Evolutionary conservation across 345 rosid species (phyloP).

Genomic region (Punica granatum): DNA sequence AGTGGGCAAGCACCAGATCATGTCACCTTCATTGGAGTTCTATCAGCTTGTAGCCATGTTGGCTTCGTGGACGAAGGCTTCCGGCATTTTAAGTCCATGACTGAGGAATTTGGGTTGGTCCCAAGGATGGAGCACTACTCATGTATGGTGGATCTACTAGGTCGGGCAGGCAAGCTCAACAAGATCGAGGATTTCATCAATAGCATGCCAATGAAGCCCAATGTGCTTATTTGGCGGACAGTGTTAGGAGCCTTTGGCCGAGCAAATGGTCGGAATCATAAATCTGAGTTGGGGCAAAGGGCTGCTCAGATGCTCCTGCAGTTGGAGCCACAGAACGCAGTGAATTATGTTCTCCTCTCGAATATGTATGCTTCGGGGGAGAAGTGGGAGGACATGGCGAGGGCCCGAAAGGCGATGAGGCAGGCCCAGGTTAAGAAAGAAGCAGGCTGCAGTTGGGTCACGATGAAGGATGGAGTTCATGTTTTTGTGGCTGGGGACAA

Average conservation of each 20-base stretch:
- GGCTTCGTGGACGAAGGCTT: slow-evolving; percentile 80
- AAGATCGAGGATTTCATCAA: slow-evolving; percentile 61
- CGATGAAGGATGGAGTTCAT: slow-evolving; percentile 88
- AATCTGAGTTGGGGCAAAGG: slow-evolving; percentile 55
- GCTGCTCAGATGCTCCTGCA: slow-evolving; percentile 72
- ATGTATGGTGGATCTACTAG: slow-evolving; percentile 87
- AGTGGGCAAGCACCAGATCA: slow-evolving; percentile 66
- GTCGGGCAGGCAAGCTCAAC: slow-evolving; percentile 75
- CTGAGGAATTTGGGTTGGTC: slow-evolving; percentile 35
- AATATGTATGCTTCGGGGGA: slow-evolving; percentile 87
- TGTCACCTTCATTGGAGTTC: slow-evolving; percentile 86
- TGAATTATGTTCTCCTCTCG: slow-evolving; percentile 77
- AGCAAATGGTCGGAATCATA: slow-evolving; percentile 48
- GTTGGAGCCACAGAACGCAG: slow-evolving; percentile 81
- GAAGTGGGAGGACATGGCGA: slow-evolving; percentile 72
- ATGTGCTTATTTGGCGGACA: slow-evolving; percentile 84
- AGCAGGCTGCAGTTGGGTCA: slow-evolving; percentile 95
- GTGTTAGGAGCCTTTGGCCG: slow-evolving; percentile 77
- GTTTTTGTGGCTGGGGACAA: slow-evolving; percentile 79
- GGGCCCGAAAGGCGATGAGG: slow-evolving; percentile 65
- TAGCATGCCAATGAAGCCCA: slow-evolving; percentile 68
- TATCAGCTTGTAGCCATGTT: slow-evolving; percentile 89
- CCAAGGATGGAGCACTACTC: slow-evolving; percentile 81
- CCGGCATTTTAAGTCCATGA: slow-evolving; percentile 66
- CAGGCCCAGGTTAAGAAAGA: slow-evolving; percentile 74